A percentile compares a stretch with the other conserved stretches of the same genome.
phyloP scores from a whole-genome alignment of 2,329 filamentous ascomycete genomes.

The Paradendryphiella salina region DNA sequence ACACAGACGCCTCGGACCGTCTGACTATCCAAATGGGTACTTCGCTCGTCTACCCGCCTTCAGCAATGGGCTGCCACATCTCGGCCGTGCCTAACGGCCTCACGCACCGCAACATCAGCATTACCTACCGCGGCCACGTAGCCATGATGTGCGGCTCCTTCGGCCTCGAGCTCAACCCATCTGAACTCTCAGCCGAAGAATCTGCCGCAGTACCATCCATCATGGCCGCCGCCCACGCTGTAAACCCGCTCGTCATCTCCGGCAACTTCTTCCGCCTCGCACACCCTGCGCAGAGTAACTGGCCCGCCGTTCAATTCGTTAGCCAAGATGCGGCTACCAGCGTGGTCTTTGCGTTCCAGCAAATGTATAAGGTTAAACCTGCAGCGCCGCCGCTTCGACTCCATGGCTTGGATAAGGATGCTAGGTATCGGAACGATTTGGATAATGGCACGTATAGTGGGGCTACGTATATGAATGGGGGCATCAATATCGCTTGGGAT shows the following conservation, averaged over 20 bases:
- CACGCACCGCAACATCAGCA: constrained; percentile 59
- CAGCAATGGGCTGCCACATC: constrained; percentile 68
- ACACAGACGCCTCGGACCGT: constrained; percentile 65
- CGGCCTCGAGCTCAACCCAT: constrained; percentile 65
- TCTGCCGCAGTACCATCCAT: constrained; percentile 57
- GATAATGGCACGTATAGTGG: constrained; percentile 60
- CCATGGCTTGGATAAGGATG: constrained; percentile 59
- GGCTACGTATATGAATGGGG: constrained; percentile 64
- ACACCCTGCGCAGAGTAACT: constrained; percentile 62
- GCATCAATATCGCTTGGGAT: constrained; percentile 58
- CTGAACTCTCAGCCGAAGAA: constrained; percentile 57
- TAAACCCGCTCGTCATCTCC: constrained; percentile 62
- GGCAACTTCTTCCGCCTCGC: constrained; percentile 64
- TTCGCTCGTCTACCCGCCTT: constrained; percentile 64
- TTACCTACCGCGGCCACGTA: constrained; percentile 65
- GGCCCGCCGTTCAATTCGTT: constrained; percentile 64
- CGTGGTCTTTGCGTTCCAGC: constrained; percentile 65
- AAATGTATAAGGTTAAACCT: constrained; percentile 58
- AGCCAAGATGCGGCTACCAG: constrained; percentile 55
- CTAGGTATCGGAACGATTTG: constrained; percentile 57
- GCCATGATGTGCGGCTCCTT: constrained; percentile 71
- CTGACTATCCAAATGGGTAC: constrained; percentile 67
- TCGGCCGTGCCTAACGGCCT: constrained; percentile 63
- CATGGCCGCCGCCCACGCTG: constrained; percentile 57
- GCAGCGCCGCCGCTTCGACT: constrained; percentile 57